Evolutionary conservation across 2,329 filamentous ascomycete species (phyloP).

Genomic region (Tolypocladium nubicola): DNA sequence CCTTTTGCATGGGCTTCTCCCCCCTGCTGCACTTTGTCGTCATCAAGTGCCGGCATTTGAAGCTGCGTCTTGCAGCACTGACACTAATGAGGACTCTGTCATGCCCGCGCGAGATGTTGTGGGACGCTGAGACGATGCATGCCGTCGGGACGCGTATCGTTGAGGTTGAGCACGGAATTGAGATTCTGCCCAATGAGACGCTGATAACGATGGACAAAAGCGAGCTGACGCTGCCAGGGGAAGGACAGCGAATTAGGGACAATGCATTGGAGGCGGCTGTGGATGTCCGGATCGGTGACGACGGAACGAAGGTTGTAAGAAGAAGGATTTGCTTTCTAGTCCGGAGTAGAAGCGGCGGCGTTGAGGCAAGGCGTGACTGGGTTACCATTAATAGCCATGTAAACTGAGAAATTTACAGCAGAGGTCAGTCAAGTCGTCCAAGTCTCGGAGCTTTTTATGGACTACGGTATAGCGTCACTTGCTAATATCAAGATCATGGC

Average conservation of each 20-base stretch:
- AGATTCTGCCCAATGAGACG: constrained; percentile 11
- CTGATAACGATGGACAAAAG: neutral
- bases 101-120: constrained; percentile 22
- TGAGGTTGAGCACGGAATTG: constrained; percentile 27
- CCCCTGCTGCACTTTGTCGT: constrained; percentile 26
- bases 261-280: neutral
- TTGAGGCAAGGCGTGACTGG: neutral
- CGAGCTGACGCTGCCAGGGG: neutral
- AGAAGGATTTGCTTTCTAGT: neutral
- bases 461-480: too few species aligned
- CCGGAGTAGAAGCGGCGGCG: neutral
- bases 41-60: constrained; percentile 27
- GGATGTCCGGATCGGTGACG: neutral
- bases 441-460: too few species aligned
- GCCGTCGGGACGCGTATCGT: constrained; percentile 20
- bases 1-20: constrained; percentile 29
- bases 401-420: too few species aligned
- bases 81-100: constrained; percentile 19
- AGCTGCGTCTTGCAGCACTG: constrained; percentile 22
- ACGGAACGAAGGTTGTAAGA: neutral
- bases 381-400: neutral
- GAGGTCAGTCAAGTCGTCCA: too few species aligned
- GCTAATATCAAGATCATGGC: too few species aligned
- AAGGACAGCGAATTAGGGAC: neutral
- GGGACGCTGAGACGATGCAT: constrained; percentile 22